These are phyloP conservation scores for Exophiala xenobiotica DNA, from an alignment of 2,329 filamentous ascomycete genomes.

Conservation along the genomic window DNA sequence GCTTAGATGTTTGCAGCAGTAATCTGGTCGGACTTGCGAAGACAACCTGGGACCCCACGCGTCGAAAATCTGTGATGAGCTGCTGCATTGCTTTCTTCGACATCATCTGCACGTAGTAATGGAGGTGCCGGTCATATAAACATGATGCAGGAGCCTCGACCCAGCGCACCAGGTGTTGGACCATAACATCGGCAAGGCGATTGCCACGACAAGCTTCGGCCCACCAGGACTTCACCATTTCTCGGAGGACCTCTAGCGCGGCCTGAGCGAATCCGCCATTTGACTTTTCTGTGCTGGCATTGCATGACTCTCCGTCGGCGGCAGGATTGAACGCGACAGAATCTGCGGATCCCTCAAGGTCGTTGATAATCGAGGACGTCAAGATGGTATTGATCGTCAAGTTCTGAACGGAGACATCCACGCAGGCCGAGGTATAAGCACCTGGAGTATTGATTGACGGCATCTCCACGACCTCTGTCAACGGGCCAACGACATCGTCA, in stretches of 20 bases:
- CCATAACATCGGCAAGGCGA: conserved; percentile 94
- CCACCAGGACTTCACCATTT: conserved; percentile 99
- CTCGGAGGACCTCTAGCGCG: conserved; percentile 82
- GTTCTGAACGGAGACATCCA: conserved; percentile 91
- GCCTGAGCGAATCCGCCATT: conserved; percentile 84
- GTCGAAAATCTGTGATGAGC: conserved; percentile 92
- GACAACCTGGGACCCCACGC: conserved; percentile 95
- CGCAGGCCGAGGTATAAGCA: conserved; percentile 93
- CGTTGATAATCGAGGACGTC: conserved; percentile 93
- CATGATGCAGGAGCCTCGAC: conserved; percentile 91
- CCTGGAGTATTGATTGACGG: conserved; percentile 89
- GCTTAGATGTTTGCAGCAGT: conserved; percentile 91
- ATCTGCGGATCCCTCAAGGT: conserved; percentile 79
- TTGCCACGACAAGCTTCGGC: conserved; percentile 85
- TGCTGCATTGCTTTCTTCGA: conserved; percentile 95
- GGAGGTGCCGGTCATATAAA: conserved; percentile 88
- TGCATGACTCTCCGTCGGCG: conserved; percentile 59
- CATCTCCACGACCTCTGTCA: conserved; percentile 84
- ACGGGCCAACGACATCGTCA: conserved; percentile 78
- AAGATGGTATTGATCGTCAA: conserved; percentile 97
- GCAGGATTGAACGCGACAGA: conserved; percentile 82
- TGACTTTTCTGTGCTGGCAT: conserved; percentile 60
- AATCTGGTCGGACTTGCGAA: conserved; percentile 88
- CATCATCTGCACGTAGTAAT: conserved; percentile 99
- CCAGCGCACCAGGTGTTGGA: conserved; percentile 96